Evolutionary conservation across 2,329 filamentous ascomycete genomes (phyloP).

Genomic region (Capronia americana): DNA sequence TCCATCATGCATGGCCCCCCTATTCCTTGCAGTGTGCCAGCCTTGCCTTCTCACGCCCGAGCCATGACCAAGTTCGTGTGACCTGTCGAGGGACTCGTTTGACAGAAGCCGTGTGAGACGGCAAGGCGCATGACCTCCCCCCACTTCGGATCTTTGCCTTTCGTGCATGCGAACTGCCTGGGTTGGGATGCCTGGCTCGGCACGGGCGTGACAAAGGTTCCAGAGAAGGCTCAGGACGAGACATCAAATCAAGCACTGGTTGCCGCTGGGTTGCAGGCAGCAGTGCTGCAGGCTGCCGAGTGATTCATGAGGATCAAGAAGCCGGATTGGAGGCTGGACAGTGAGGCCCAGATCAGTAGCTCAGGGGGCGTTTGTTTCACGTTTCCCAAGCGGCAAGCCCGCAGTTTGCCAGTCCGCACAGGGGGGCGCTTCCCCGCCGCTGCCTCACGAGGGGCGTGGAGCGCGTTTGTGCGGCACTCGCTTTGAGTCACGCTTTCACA

Average conservation of each 20-base stretch:
- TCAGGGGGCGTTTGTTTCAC: constrained; percentile 29
- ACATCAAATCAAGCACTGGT: constrained; percentile 35
- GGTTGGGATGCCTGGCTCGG: background rate
- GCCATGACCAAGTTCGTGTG: constrained; percentile 14
- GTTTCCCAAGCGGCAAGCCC: constrained; percentile 5
- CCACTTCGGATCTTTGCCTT: constrained; percentile 17
- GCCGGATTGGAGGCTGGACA: background rate
- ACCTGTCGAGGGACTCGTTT: constrained; percentile 10
- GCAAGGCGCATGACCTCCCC: constrained; percentile 8
- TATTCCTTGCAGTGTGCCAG: constrained; percentile 24
- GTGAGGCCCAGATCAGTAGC: background rate
- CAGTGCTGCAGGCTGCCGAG: constrained; percentile 13
- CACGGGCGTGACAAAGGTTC: constrained; percentile 14
- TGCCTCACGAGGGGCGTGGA: constrained; percentile 1
- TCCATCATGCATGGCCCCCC: constrained; percentile 5
- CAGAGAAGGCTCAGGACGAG: constrained; percentile 2
- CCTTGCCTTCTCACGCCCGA: background rate
- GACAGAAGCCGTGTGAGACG: constrained; percentile 17
- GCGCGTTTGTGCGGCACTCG: background rate
- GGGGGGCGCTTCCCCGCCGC: background rate
- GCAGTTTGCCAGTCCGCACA: background rate
- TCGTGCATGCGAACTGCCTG: constrained; percentile 21
- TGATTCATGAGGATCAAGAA: background rate
- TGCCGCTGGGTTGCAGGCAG: constrained; percentile 28
- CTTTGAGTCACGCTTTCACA: background rate